These are phyloP conservation scores for Adiantum capillusveneris DNA, from an alignment of 75 land plant genomes.

Conservation along the genomic window DNA sequence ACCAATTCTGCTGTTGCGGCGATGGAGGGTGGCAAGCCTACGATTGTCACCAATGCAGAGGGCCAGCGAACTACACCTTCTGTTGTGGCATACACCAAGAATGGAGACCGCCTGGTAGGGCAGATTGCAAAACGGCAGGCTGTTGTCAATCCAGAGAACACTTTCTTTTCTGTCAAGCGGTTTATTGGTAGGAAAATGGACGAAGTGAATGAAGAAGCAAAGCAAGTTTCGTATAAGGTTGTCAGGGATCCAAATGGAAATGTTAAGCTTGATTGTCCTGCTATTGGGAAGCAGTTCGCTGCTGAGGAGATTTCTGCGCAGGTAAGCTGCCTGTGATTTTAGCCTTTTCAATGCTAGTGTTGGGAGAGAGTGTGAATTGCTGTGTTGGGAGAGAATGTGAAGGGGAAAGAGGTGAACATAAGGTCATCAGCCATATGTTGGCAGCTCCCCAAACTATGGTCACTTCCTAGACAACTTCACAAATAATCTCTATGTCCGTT, in stretches of 20 bases:
- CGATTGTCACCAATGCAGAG: too few relatives aligned
- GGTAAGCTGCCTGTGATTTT: constrained; percentile 17
- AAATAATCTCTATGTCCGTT: background rate
- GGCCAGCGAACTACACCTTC: too few relatives aligned
- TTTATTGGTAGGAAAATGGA: constrained; percentile 35
- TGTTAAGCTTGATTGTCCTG: too few relatives aligned
- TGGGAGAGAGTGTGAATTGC: background rate
- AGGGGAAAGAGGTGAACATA: background rate
- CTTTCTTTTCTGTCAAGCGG: constrained; percentile 32
- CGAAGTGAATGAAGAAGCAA: constrained; percentile 29
- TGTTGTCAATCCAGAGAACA: constrained; percentile 37
- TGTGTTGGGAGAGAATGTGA: too few relatives aligned
- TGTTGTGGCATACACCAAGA: constrained; percentile 37
- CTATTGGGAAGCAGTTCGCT: too few relatives aligned
- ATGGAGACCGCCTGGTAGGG: constrained; percentile 32
- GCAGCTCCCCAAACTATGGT: background rate
- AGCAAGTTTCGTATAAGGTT: constrained; percentile 28
- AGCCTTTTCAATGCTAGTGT: background rate
- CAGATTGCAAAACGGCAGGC: constrained; percentile 39
- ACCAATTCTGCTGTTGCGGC: constrained; percentile 72
- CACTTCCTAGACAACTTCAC: background rate
- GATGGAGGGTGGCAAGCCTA: too few relatives aligned
- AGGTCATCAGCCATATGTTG: background rate
- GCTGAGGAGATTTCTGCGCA: constrained; percentile 58
- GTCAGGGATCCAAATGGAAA: constrained; percentile 25